Conservation (phyloP, 2,329 filamentous ascomycete genomes). For the Dichotomopilus funicola region DNA sequence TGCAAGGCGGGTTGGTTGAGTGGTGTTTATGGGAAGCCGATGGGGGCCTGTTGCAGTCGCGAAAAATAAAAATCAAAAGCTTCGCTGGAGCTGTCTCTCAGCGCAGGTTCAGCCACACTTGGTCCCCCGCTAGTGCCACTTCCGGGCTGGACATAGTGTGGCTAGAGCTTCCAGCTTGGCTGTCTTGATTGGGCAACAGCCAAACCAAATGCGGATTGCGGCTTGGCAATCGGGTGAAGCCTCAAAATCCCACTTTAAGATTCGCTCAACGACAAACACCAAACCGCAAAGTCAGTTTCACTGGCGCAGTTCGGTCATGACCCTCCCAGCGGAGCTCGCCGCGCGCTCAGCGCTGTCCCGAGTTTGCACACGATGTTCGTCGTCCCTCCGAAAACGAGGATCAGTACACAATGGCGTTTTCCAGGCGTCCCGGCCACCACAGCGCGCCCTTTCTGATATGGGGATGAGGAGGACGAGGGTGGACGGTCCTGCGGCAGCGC, state of each 20-base stretch:
- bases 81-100: neutral
- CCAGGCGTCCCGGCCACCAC: slow-evolving; percentile 16
- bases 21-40: slow-evolving; percentile 5
- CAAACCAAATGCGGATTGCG: neutral
- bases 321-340: slow-evolving; percentile 31
- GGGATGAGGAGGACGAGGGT: slow-evolving; percentile 3
- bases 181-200: slow-evolving; percentile 14
- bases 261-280: neutral
- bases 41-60: neutral
- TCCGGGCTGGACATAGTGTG: neutral
- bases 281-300: too few species aligned
- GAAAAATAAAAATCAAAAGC: neutral
- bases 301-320: slow-evolving; percentile 17
- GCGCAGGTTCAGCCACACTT: neutral
- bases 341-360: slow-evolving; percentile 35
- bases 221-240: neutral
- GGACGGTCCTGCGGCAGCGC: neutral
- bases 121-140: neutral
- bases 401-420: slow-evolving; percentile 24
- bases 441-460: slow-evolving; percentile 11
- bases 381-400: slow-evolving; percentile 25
- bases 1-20: slow-evolving; percentile 5
- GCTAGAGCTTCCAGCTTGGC: slow-evolving; percentile 2
- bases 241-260: slow-evolving; percentile 1
- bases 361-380: slow-evolving; percentile 37